phyloP scores from a whole-genome alignment of 108 stramenopile genomes.

The Cyclostephanos tholiformis region DNA sequence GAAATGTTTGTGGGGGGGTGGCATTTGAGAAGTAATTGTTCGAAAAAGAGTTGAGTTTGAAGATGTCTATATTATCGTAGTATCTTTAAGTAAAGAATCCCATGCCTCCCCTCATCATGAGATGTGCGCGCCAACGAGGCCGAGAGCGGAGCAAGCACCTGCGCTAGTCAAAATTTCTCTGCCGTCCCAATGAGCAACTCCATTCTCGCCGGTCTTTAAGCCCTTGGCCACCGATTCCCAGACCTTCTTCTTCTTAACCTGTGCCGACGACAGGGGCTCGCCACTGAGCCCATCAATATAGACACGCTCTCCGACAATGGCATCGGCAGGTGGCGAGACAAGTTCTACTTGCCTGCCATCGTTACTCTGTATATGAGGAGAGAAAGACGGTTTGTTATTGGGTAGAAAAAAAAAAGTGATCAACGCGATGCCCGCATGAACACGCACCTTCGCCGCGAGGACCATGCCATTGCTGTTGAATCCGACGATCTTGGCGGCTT shows the following conservation, averaged over 20 bases:
- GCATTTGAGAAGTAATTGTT: too few species aligned
- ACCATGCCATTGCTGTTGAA: slow-evolving; percentile 91
- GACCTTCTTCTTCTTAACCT: slow-evolving; percentile 89
- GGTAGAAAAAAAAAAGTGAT: background rate
- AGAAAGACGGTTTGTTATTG: background rate
- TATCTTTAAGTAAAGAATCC: too few species aligned
- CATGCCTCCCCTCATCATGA: too few species aligned
- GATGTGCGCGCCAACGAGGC: slow-evolving; percentile 76
- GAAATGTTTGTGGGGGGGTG: too few species aligned
- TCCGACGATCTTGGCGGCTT: slow-evolving; percentile 88
- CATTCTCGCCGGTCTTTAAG: slow-evolving; percentile 77
- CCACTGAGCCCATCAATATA: slow-evolving; percentile 79
- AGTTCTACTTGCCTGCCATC: slow-evolving; percentile 81
- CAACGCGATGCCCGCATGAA: background rate
- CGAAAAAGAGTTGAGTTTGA: too few species aligned
- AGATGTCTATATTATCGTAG: too few species aligned
- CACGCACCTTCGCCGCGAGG: slow-evolving; percentile 77
- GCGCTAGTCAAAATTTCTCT: slow-evolving; percentile 71
- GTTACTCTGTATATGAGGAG: slow-evolving; percentile 40
- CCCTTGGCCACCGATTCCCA: slow-evolving; percentile 76
- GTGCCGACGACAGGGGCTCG: slow-evolving; percentile 77
- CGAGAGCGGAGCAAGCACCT: slow-evolving; percentile 72
- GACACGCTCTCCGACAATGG: slow-evolving; percentile 84
- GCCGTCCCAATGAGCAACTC: slow-evolving; percentile 82
- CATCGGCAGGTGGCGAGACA: slow-evolving; percentile 76